Base-by-base conservation (phyloP, 148 eudicot genomes). In the Camellia japonica region DNA sequence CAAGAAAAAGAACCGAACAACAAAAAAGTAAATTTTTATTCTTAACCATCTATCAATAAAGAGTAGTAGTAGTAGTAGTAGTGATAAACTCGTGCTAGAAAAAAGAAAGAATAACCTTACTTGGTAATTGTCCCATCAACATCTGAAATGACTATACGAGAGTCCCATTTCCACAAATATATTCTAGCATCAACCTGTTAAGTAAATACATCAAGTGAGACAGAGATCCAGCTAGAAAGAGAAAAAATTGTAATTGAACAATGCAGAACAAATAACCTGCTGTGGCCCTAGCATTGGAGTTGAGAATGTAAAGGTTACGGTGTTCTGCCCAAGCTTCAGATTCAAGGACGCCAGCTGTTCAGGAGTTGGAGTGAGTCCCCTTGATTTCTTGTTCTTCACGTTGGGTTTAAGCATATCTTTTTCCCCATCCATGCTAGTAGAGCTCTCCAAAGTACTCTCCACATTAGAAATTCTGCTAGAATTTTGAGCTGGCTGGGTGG, bases 71-170 rank as follows among this genome's bases (percentile, higher is more conserved):
- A 30, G 30, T 30, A 30, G 20, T 51, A 52, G 38, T 38, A 77
- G 72, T 47, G 43, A 23, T 46, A n/a, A 66, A 23, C 44, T 19
- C 73, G 52, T 75, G 46, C 44, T 18, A n/a, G 20, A 65, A 55
- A 61, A 81, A 47, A n/a, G 5, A 3, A 42, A 72, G 23, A 72
- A 14, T 71, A 63, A 44, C 11, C 93, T 78, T 88, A 96, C 99
- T 95, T 90, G 2, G 99, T 96, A 80, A 96, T 96, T 82, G 99
- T 96, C 77, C 99, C 99, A 86, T 96, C 99, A 77, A 96, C 99
- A 85, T 96, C 99, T 68, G 99, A 94, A 49, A 96, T 91, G 81
- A 96, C 99, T 77, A 96, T 83, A 66, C 90, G 88, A 41, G 92
- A 81, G 84, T 93, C 91, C 97, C 95, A 92, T 83, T 89, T 91